Base-by-base conservation (phyloP, 2,329 filamentous ascomycete species). In the Chaetomiaceae sp. region DNA sequence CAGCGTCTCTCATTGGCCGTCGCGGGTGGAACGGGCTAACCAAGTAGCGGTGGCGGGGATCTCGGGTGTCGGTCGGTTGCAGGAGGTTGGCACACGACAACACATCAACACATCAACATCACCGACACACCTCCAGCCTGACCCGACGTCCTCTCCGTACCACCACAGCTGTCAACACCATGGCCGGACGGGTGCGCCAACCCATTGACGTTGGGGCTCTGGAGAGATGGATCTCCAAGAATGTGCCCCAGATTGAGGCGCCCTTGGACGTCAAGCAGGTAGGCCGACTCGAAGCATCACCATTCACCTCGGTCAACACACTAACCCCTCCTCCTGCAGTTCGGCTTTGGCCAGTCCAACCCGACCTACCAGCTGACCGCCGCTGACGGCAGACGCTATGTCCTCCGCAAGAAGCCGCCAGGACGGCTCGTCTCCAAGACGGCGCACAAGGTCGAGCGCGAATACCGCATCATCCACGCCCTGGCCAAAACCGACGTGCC, bases 351-450 rank as follows among this genome's bases (percentile, higher is more conserved):
- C 56, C 94, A 97, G 74, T 96, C 90, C 54, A 99, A 97, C 69
- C 94, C 94, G 40, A 99, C 94, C 2, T 99, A 97, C 74, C 89
- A 92, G 66, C 79, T 97, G 66, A 95, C 85, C 15, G 84, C 84
- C 48, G 77, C 83, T 60, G 78, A 84, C 67, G 83, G 84, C 47
- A 71, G 76, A 62, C 84, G 85, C 67, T 96, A 86, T 73, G 94
- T 99, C 31, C 81, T 97, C 76, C 89, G 94, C 69, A 97, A 99
- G 81, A 97, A 97, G 75, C 94, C 94, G 1, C 92, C 94, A n/a
- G 94, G 94, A 59, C 84, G 87, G 73, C 85, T 99, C 36, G 80
- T 97, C 46, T 96, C 90, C 64, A 90, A 91, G 74, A 92, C 92
- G 2, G 94, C 94, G 9, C 94, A 99, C 75, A 88, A 92, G 70